Conservation (phyloP, 2,329 filamentous ascomycete genomes). For the Rhexocercosporidium sp. region DNA sequence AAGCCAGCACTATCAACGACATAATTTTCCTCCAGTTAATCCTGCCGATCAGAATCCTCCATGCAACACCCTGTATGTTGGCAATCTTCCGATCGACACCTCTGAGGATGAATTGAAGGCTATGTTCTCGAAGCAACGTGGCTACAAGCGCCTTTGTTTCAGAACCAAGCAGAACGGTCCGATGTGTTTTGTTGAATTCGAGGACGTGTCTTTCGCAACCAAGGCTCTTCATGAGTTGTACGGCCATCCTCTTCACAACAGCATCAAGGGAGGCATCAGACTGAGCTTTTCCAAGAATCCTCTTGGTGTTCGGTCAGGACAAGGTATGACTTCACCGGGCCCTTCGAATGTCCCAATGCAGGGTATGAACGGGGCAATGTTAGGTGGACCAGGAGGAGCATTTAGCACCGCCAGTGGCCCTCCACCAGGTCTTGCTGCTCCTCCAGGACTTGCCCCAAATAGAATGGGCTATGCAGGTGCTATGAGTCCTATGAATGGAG, state of each 20-base stretch:
- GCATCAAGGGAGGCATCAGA: slow-evolving; percentile 91
- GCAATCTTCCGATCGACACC: slow-evolving; percentile 91
- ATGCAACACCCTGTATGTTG: slow-evolving; percentile 97
- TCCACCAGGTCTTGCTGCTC: slow-evolving; percentile 79
- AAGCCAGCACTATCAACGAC: slow-evolving; percentile 61
- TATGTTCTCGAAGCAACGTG: slow-evolving; percentile 89
- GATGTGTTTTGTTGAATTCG: slow-evolving; percentile 99
- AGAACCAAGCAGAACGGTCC: slow-evolving; percentile 93
- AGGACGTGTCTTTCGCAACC: slow-evolving; percentile 89
- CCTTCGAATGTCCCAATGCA: slow-evolving; percentile 54
- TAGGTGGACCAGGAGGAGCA: slow-evolving; percentile 41
- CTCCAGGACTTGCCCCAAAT: slow-evolving; percentile 67
- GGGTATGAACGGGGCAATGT: slow-evolving; percentile 64
- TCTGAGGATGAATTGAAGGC: slow-evolving; percentile 95
- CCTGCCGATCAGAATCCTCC: slow-evolving; percentile 96
- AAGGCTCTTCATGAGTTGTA: slow-evolving; percentile 91
- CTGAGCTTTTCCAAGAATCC: slow-evolving; percentile 98
- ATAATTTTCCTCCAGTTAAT: slow-evolving; percentile 84
- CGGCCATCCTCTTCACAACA: slow-evolving; percentile 85
- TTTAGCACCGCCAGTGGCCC: slow-evolving; percentile 61
- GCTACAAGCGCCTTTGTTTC: slow-evolving; percentile 95
- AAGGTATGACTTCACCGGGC: slow-evolving; percentile 49
- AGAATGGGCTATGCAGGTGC: slow-evolving; percentile 36
- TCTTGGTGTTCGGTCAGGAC: slow-evolving; percentile 84
- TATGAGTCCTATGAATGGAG: slow-evolving; percentile 35